These are phyloP conservation scores for Colletotrichum costaricense DNA, from an alignment of 2,329 filamentous ascomycete genomes.

Conservation along the genomic window DNA sequence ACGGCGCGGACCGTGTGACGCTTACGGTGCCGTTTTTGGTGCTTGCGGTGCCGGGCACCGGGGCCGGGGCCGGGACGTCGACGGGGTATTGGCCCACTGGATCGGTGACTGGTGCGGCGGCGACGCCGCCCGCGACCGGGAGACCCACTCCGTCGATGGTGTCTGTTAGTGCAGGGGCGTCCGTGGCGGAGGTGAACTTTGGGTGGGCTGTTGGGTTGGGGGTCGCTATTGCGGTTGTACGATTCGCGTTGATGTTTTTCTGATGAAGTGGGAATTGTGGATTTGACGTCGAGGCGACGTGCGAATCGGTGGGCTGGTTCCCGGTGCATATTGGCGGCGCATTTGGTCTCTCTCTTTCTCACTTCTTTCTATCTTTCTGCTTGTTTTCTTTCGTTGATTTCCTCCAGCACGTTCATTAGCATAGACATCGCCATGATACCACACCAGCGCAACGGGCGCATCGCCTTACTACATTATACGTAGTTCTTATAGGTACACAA, in stretches of 20 bases:
- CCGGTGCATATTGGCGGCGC: slow-evolving; percentile 29
- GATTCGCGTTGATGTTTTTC: slow-evolving; percentile 26
- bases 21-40: slow-evolving; percentile 45
- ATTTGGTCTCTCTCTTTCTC: not conserved
- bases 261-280: not conserved
- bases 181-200: slow-evolving; percentile 9
- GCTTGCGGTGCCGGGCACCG: slow-evolving; percentile 24
- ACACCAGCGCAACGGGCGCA: slow-evolving; percentile 37
- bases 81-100: slow-evolving; percentile 15
- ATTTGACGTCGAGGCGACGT: not conserved
- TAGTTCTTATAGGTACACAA: not conserved
- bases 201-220: slow-evolving; percentile 21
- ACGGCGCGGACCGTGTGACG: slow-evolving; percentile 46
- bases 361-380: too few species aligned
- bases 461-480: not conserved
- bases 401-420: slow-evolving; percentile 32
- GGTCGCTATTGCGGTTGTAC: slow-evolving; percentile 6
- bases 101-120: not conserved
- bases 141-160: slow-evolving; percentile 11
- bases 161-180: slow-evolving; percentile 9
- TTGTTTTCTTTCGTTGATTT: not conserved
- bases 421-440: slow-evolving; percentile 33
- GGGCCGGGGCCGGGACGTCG: slow-evolving; percentile 25
- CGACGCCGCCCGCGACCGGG: not conserved
- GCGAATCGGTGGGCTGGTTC: slow-evolving; percentile 7